Conservation (phyloP, 1,284 basidiomycete genomes). For the Papiliotrema nemorosa region DNA sequence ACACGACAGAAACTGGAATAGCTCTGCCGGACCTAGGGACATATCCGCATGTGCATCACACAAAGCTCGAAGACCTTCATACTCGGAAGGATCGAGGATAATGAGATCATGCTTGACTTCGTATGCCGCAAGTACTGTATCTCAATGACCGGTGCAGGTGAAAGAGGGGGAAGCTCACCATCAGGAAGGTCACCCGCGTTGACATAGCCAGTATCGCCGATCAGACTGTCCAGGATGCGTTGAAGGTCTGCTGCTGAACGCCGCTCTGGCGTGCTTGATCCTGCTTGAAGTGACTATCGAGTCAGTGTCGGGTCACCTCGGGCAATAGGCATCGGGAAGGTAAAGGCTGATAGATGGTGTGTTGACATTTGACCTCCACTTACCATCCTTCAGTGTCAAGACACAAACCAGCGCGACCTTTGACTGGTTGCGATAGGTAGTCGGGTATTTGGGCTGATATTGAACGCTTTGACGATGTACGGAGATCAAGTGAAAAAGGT, state of each 20-base stretch:
- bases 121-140: constrained; percentile 15
- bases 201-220: constrained; percentile 28
- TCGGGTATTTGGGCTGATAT: too few relatives aligned
- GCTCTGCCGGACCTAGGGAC: constrained; percentile 26
- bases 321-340: background rate
- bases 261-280: constrained; percentile 16
- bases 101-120: constrained; percentile 25
- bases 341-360: background rate
- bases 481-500: too few relatives aligned
- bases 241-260: constrained; percentile 34
- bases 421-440: too few relatives aligned
- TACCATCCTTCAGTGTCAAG: too few relatives aligned
- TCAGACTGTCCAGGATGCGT: constrained; percentile 32
- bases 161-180: constrained; percentile 12
- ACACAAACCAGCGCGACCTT: too few relatives aligned
- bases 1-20: constrained; percentile 35
- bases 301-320: background rate
- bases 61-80: constrained; percentile 18
- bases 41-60: constrained; percentile 25
- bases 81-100: constrained; percentile 30
- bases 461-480: too few relatives aligned
- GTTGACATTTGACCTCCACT: background rate
- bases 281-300: too few relatives aligned
- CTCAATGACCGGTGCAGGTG: background rate
- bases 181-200: constrained; percentile 30